Conservation (phyloP, 2,329 filamentous ascomycete species). For the Tetracladium maxilliforme region DNA sequence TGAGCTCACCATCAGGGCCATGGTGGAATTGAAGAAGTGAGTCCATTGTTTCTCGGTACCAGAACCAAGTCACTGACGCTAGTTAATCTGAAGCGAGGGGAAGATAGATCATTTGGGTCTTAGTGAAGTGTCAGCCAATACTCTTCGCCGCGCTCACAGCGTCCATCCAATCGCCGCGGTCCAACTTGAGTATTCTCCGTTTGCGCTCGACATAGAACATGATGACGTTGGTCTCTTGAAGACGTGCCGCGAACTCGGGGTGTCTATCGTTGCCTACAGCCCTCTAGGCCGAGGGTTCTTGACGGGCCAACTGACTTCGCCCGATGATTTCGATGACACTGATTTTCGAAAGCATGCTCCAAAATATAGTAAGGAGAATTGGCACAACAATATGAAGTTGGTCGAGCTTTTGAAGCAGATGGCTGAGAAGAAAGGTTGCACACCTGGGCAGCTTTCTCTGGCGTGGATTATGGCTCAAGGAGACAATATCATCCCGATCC, state of each 20-base stretch:
- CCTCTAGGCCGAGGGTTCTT: constrained; percentile 45
- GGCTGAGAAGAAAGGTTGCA: constrained; percentile 32
- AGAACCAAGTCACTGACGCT: too few species aligned
- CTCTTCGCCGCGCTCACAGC: constrained; percentile 32
- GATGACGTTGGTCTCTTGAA: constrained; percentile 29
- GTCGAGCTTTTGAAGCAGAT: constrained; percentile 26
- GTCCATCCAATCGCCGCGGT: constrained; percentile 33
- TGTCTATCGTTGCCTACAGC: constrained; percentile 39
- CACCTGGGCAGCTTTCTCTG: constrained; percentile 32
- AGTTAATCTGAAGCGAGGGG: constrained; percentile 25
- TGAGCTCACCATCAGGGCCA: constrained; percentile 24
- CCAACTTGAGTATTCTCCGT: constrained; percentile 39
- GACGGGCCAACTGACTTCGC: constrained; percentile 29
- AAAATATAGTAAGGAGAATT: constrained; percentile 32
- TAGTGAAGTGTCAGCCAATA: constrained; percentile 31
- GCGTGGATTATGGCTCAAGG: constrained; percentile 38
- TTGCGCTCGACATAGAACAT: constrained; percentile 41
- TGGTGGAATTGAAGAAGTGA: constrained; percentile 23
- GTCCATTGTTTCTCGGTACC: too few species aligned
- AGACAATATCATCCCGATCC: constrained; percentile 35
- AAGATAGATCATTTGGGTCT: constrained; percentile 43
- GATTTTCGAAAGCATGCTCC: constrained; percentile 31
- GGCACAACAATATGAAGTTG: constrained; percentile 31
- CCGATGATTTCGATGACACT: constrained; percentile 27
- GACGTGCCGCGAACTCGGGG: constrained; percentile 41